phyloP scores from a whole-genome alignment of 2,329 filamentous ascomycete species.

The Ophiostoma ips region DNA sequence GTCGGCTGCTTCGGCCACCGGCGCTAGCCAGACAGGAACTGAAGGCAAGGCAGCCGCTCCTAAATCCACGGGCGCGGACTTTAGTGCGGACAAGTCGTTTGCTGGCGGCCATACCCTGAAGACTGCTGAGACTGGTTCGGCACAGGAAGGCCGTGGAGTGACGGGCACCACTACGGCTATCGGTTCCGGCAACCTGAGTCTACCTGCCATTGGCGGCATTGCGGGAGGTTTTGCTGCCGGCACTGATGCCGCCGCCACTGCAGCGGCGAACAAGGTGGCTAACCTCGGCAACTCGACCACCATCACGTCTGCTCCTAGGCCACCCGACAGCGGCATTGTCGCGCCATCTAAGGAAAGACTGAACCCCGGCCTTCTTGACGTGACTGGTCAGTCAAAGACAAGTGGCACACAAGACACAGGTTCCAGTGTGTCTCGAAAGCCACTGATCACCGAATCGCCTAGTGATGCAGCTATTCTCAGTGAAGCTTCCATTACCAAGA shows the following conservation, averaged over 20 bases:
- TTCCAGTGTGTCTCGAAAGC: not conserved
- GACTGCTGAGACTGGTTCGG: constrained; percentile 11
- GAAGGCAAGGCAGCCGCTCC: not conserved
- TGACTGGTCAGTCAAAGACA: not conserved
- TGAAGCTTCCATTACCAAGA: not conserved
- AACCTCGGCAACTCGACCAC: not conserved
- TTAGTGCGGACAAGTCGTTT: constrained; percentile 18
- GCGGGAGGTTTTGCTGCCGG: constrained; percentile 10
- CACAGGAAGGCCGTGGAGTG: not conserved
- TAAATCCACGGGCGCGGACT: not conserved
- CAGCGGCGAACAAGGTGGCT: not conserved
- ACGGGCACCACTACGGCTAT: not conserved
- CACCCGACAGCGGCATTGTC: not conserved
- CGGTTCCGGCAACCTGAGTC: constrained; percentile 2
- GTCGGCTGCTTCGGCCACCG: constrained; percentile 13
- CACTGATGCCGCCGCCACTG: not conserved
- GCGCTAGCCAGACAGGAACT: not conserved
- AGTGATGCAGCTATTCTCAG: not conserved
- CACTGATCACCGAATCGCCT: not conserved
- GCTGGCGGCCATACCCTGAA: constrained; percentile 28
- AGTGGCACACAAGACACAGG: not conserved
- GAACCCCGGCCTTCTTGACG: not conserved
- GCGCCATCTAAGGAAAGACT: not conserved
- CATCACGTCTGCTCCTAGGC: not conserved
- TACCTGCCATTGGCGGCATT: constrained; percentile 16